phyloP scores from a whole-genome alignment of 371 early-diverging fungal genomes.

The Saksenaea oblongispora region DNA sequence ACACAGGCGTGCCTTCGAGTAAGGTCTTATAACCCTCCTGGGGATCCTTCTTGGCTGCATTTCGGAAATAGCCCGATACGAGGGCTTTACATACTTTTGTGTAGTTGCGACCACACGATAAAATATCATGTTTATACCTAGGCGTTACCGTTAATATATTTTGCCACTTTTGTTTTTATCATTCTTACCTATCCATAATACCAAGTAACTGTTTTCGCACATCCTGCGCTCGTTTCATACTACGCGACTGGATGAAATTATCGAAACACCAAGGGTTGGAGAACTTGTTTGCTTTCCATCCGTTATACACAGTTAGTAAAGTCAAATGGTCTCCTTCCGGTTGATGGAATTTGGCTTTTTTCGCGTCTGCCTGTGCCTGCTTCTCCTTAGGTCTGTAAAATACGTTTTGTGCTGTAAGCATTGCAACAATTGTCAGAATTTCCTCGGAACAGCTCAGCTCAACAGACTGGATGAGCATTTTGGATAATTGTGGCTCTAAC shows the following conservation, averaged over 20 bases:
- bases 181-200: slow-evolving; percentile 83
- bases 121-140: slow-evolving; percentile 88
- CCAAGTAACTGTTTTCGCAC: slow-evolving; percentile 94
- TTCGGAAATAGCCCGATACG: slow-evolving; percentile 92
- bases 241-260: slow-evolving; percentile 91
- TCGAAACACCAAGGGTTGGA: slow-evolving; percentile 96
- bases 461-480: slow-evolving; percentile 90
- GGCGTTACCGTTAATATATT: not conserved
- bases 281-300: slow-evolving; percentile 87
- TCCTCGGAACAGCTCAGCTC: slow-evolving; percentile 95
- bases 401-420: slow-evolving; percentile 92
- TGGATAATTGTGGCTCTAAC: slow-evolving; percentile 90
- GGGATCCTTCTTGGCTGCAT: slow-evolving; percentile 97
- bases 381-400: slow-evolving; percentile 97
- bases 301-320: slow-evolving; percentile 93
- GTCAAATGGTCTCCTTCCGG: slow-evolving; percentile 98
- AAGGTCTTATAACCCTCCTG: slow-evolving; percentile 97
- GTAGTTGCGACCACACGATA: slow-evolving; percentile 92
- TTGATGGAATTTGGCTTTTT: slow-evolving; percentile 97
- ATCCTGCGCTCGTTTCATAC: slow-evolving; percentile 89
- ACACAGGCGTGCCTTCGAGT: slow-evolving; percentile 95
- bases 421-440: slow-evolving; percentile 94
- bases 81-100: slow-evolving; percentile 88
- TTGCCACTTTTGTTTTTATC: not conserved
- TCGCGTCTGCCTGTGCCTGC: slow-evolving; percentile 90